Conservation (phyloP, 2,329 filamentous ascomycete genomes). For the Clathrospora elynae region DNA sequence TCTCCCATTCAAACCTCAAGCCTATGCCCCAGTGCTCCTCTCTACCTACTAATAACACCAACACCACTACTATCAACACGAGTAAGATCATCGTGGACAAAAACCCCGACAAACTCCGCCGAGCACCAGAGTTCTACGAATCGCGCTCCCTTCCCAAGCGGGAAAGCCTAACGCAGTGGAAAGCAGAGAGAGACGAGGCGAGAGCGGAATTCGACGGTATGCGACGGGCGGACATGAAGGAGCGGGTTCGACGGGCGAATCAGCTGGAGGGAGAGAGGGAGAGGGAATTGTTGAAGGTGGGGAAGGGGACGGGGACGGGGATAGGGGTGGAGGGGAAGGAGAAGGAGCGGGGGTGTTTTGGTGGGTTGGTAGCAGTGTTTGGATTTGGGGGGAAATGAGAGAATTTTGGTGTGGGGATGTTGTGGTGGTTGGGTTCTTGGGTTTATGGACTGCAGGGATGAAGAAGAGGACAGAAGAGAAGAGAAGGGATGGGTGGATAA, state of each 20-base stretch:
- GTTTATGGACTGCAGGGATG: neutral
- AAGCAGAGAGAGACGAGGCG: conserved; percentile 30
- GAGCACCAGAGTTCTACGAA: neutral
- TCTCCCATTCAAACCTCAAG: neutral
- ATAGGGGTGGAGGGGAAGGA: neutral
- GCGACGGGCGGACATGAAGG: conserved; percentile 27
- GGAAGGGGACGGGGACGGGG: neutral
- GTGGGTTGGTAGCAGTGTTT: conserved; percentile 5
- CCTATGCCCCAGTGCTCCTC: neutral
- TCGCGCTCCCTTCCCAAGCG: conserved; percentile 20
- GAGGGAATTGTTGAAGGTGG: conserved; percentile 19
- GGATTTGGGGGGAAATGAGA: neutral
- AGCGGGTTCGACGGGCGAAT: conserved; percentile 37
- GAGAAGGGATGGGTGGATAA: neutral
- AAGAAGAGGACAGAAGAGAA: neutral
- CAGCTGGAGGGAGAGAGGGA: conserved; percentile 35
- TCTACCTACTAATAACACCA: neutral
- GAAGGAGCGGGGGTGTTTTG: conserved; percentile 7
- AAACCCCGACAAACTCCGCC: conserved; percentile 1
- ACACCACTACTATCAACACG: neutral
- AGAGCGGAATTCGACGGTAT: conserved; percentile 8
- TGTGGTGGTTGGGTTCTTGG: neutral
- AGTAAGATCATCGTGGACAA: too few species aligned
- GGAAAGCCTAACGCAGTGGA: conserved; percentile 32
- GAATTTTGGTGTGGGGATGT: neutral